These are phyloP conservation scores for Lachnellula subtilissima DNA, from an alignment of 2,329 filamentous ascomycete species.

Conservation along the genomic window DNA sequence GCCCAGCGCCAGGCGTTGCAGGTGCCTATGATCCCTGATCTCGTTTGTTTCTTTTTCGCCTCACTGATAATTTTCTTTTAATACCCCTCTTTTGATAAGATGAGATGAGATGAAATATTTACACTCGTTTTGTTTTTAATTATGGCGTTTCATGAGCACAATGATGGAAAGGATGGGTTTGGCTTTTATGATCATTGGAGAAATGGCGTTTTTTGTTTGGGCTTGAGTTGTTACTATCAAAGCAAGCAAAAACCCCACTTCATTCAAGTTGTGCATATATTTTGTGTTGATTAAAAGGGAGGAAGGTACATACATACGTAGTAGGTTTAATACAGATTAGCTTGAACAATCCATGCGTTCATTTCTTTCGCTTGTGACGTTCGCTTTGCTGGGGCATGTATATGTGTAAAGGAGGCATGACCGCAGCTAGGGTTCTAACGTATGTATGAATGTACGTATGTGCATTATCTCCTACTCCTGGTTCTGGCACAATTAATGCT, in stretches of 20 bases:
- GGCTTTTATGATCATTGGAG: neutral
- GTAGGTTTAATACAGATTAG: neutral
- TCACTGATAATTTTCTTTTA: neutral
- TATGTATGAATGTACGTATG: no score
- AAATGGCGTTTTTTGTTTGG: neutral
- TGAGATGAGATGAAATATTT: neutral
- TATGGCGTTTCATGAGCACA: neutral
- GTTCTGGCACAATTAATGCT: no score
- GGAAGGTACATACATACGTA: neutral
- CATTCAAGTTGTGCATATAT: neutral
- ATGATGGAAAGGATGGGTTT: neutral
- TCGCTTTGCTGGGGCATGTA: neutral
- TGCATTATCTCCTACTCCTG: no score
- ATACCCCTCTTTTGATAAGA: neutral
- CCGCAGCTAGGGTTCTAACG: no score
- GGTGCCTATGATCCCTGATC: slow-evolving; percentile 28
- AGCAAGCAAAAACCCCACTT: neutral
- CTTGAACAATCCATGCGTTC: neutral
- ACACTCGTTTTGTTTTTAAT: neutral
- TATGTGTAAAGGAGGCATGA: no score
- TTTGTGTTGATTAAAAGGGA: neutral
- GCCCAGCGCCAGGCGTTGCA: slow-evolving; percentile 31
- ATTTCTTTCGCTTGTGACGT: neutral
- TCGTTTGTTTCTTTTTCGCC: neutral
- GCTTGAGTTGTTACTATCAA: neutral